phyloP scores from a whole-genome alignment of 2,329 filamentous ascomycete genomes.

The Penicillium sp. region DNA sequence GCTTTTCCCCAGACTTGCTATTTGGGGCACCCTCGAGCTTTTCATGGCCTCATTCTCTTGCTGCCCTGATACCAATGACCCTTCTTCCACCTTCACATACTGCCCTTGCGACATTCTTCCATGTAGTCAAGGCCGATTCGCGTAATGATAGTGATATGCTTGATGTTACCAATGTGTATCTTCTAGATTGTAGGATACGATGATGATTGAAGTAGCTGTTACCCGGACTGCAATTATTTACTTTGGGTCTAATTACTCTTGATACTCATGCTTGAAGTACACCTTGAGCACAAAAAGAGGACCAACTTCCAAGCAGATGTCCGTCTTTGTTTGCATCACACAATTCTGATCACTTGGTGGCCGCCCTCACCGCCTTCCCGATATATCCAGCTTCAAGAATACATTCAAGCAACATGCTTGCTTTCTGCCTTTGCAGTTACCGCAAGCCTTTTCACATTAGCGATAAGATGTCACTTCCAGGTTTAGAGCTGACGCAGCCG shows the following conservation, averaged over 20 bases:
- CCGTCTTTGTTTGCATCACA: too few relatives aligned
- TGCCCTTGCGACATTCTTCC: not conserved
- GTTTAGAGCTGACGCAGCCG: constrained; percentile 64
- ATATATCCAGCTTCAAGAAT: not conserved
- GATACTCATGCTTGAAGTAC: too few relatives aligned
- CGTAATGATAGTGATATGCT: constrained; percentile 13
- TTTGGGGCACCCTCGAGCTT: not conserved
- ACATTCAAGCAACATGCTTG: not conserved
- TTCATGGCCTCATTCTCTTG: not conserved
- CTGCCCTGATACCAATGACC: constrained; percentile 15
- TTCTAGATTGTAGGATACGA: not conserved
- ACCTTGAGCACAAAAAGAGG: too few relatives aligned
- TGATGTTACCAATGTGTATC: not conserved
- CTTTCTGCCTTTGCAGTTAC: not conserved
- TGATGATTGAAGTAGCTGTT: too few relatives aligned
- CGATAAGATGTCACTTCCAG: constrained; percentile 66
- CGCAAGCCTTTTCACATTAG: not conserved
- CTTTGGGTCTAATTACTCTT: too few relatives aligned
- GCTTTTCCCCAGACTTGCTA: constrained; percentile 6
- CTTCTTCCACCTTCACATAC: constrained; percentile 7
- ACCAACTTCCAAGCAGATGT: too few relatives aligned
- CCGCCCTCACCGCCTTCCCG: not conserved
- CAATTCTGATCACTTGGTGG: not conserved
- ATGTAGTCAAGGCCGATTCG: constrained; percentile 17
- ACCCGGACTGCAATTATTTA: too few relatives aligned